Evolutionary conservation across 2,329 filamentous ascomycete species (phyloP), one percentile per base, ranked within the genome.

Genomic region (Phaeosphaeria sp.): DNA sequence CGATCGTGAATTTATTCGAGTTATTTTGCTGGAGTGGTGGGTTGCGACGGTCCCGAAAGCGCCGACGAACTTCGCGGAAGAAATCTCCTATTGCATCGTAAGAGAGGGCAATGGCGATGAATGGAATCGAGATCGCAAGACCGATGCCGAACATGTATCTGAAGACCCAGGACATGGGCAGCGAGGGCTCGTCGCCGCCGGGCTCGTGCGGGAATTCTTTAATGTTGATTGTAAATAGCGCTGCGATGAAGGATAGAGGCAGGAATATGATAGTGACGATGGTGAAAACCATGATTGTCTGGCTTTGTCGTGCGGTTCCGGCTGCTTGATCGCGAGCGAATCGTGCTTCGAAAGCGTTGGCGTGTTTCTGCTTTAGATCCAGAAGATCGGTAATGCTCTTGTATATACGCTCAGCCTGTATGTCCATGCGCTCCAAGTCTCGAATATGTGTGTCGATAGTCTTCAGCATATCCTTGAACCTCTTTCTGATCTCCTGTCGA

Each of bases 361-460:
- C 87, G 56, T 90, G 87, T 71, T 89, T 89, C 65, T 90, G 87
- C 66, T 90, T 90, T 1, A 89, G 80, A 61, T 90, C 87, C 0
- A 90, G 82, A 5, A 90, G 76, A 63, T 89, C 84, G 0, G 84
- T 87, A 45, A 89, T 82, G 55, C 81, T 84, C 44, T 81, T 77
- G 67, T 89, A 88, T 59, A 89, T 85, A 21, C 83, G 81, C 56
- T 84, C 80, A 0, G 87, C 86, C 70, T 88, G 87, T 50, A 83
- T 82, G 66, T 87, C 84, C 87, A 89, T 89, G 17, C 86, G 80
- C 33, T 83, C 80, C n/a, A 89, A 80, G 58, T 89, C 87, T 57
- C 84, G 84, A 47, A 85, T 74, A 49, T 87, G 83, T 51, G 83
- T 80, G 46, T 87, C 85, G 21, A 89, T 83, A 2, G 82, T 80